phyloP scores from a whole-genome alignment of 345 rosid species.

The Syzygium aromaticum region DNA sequence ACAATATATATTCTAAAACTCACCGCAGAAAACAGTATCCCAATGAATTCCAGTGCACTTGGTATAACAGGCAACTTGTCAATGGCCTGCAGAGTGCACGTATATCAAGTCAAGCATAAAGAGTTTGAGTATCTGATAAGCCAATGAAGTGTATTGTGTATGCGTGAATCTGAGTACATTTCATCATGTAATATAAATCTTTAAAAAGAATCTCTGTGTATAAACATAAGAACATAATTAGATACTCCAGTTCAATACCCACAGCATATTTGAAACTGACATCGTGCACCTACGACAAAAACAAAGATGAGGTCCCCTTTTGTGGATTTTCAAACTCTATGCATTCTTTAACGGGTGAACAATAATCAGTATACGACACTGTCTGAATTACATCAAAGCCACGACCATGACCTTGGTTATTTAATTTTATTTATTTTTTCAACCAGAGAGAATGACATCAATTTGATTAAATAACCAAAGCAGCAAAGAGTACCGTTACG shows the following conservation, averaged over 20 bases:
- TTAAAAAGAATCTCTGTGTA: neutral
- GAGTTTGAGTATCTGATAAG: neutral
- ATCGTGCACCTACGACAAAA: neutral
- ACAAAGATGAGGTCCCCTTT: neutral
- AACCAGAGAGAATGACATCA: neutral
- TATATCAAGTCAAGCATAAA: neutral
- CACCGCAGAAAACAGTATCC: slow-evolving; percentile 70
- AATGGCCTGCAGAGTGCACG: slow-evolving; percentile 31
- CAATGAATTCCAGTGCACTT: slow-evolving; percentile 52
- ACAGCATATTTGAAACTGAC: neutral
- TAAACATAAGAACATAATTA: neutral
- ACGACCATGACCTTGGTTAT: neutral
- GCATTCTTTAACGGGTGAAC: neutral
- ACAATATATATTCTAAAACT: slow-evolving; percentile 10
- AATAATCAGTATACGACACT: neutral
- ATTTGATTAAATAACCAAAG: neutral
- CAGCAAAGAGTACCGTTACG: slow-evolving; percentile 32
- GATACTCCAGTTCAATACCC: neutral
- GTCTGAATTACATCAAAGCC: neutral
- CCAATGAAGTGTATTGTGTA: neutral
- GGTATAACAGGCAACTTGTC: slow-evolving; percentile 82
- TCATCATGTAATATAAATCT: neutral
- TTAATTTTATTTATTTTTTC: neutral
- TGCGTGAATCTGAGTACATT: neutral
- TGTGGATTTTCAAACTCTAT: neutral